Percentiles rank a stretch among this genome's conserved stretches.
Conservation (phyloP, 345 rosid species). For the Combretum micranthum region DNA sequence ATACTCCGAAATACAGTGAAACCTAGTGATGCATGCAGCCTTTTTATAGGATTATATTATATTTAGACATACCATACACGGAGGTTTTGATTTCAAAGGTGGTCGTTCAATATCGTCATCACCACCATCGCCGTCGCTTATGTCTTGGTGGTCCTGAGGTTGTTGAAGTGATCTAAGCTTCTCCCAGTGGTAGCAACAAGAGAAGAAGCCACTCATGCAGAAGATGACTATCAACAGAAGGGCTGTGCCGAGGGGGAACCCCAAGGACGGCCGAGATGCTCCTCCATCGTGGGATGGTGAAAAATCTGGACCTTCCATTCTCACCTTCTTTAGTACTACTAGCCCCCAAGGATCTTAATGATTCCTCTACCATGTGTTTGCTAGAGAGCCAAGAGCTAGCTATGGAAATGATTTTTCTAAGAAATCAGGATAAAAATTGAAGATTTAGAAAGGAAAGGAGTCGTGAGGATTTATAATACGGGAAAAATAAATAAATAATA, state of each 20-base stretch:
- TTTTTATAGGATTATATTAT: too few relatives aligned
- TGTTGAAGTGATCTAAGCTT: conserved; percentile 82
- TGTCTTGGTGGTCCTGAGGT: conserved; percentile 16
- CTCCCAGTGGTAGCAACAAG: conserved; percentile 99
- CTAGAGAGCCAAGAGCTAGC: neutral
- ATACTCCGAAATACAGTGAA: too few relatives aligned
- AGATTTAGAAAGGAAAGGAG: conserved; percentile 10
- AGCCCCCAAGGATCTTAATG: neutral
- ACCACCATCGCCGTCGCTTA: conserved; percentile 17
- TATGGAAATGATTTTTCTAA: neutral
- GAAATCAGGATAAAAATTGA: neutral
- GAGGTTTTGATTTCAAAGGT: conserved; percentile 37
- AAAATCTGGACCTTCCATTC: conserved; percentile 61
- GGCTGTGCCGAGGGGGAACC: conserved; percentile 97
- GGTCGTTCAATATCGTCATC: conserved; percentile 41
- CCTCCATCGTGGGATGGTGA: conserved; percentile 60
- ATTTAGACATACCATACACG: conserved; percentile 27
- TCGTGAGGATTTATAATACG: conserved; percentile 3
- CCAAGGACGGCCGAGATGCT: conserved; percentile 81
- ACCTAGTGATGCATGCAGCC: too few relatives aligned
- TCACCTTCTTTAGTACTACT: neutral
- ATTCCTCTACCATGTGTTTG: conserved; percentile 3
- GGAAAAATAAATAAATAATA: conserved; percentile 10
- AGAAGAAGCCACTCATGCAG: conserved; percentile 88
- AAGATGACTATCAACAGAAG: conserved; percentile 72